Evolutionary conservation across 2,329 filamentous ascomycete genomes (phyloP).

Genomic region (Phaeomoniella chlamydospora): DNA sequence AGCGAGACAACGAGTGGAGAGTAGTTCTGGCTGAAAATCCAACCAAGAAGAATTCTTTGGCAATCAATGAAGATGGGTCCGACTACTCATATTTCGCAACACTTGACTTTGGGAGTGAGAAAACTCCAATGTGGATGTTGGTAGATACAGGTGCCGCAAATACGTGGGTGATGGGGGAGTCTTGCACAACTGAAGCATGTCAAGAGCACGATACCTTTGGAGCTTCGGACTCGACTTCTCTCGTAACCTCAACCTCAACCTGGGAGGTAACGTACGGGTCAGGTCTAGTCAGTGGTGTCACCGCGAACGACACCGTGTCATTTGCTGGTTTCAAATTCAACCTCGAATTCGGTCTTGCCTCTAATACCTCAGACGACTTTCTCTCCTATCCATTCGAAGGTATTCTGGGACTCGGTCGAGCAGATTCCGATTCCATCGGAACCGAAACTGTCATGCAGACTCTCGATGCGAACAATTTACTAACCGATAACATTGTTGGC

Average conservation of each 20-base stretch:
- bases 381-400: conserved; percentile 71
- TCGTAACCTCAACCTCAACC: conserved; percentile 34
- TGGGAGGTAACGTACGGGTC: conserved; percentile 66
- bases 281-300: conserved; percentile 53
- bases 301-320: conserved; percentile 51
- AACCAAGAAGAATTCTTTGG: conserved; percentile 28
- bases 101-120: conserved; percentile 33
- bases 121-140: conserved; percentile 36
- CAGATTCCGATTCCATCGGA: conserved; percentile 32
- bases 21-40: conserved; percentile 26
- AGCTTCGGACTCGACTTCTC: conserved; percentile 47
- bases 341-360: conserved; percentile 60
- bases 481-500: conserved; percentile 55
- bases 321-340: conserved; percentile 51
- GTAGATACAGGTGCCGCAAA: conserved; percentile 45
- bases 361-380: conserved; percentile 60
- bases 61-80: conserved; percentile 37
- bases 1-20: conserved; percentile 33
- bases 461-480: conserved; percentile 39
- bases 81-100: conserved; percentile 40
- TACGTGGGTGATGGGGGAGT: conserved; percentile 68
- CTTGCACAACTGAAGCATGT: conserved; percentile 55
- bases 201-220: conserved; percentile 56
- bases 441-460: conserved; percentile 53
- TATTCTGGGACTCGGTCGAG: conserved; percentile 64